Evolutionary conservation across 2,329 filamentous ascomycete genomes (phyloP).

Genomic region (Triangularia setosa): DNA sequence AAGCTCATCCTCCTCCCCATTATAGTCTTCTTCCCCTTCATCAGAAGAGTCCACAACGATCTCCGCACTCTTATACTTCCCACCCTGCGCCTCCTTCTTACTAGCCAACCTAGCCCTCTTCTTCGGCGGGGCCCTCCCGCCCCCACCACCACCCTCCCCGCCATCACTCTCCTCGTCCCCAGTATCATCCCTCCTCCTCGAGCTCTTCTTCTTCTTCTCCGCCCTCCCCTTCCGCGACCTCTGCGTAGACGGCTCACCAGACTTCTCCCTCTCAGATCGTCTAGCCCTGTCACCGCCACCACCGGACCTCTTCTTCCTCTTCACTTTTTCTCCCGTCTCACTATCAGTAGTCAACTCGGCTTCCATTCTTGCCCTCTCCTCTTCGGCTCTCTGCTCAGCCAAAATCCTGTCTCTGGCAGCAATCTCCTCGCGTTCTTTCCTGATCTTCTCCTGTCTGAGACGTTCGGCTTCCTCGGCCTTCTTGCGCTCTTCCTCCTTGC

Average conservation of each 20-base stretch:
- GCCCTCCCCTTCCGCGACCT: conserved; percentile 35
- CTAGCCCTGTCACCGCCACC: conserved; percentile 25
- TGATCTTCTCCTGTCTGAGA: conserved; percentile 74
- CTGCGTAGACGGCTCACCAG: conserved; percentile 30
- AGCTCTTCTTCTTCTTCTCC: conserved; percentile 54
- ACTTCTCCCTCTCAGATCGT: conserved; percentile 28
- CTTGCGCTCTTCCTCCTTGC: conserved; percentile 71
- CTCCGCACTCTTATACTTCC: conserved; percentile 83
- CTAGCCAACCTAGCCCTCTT: conserved; percentile 57
- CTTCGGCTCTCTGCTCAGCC: conserved; percentile 66
- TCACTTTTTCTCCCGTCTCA: conserved; percentile 77
- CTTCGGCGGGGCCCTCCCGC: conserved; percentile 51
- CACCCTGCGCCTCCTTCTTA: conserved; percentile 38
- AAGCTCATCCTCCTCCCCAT: conserved; percentile 38
- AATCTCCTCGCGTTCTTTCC: conserved; percentile 81
- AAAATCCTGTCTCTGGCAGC: conserved; percentile 69
- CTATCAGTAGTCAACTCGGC: conserved; percentile 78
- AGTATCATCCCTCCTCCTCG: conserved; percentile 35
- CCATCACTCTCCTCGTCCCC: conserved; percentile 33
- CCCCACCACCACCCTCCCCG: conserved; percentile 42
- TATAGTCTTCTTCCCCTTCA: conserved; percentile 16
- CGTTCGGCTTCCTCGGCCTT: conserved; percentile 64
- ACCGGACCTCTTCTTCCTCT: conserved; percentile 65
- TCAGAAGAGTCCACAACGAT: conserved; percentile 74
- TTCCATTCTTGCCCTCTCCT: conserved; percentile 63